Conservation (phyloP, 768 basidiomycete species). For the Lentinula lateritia region DNA sequence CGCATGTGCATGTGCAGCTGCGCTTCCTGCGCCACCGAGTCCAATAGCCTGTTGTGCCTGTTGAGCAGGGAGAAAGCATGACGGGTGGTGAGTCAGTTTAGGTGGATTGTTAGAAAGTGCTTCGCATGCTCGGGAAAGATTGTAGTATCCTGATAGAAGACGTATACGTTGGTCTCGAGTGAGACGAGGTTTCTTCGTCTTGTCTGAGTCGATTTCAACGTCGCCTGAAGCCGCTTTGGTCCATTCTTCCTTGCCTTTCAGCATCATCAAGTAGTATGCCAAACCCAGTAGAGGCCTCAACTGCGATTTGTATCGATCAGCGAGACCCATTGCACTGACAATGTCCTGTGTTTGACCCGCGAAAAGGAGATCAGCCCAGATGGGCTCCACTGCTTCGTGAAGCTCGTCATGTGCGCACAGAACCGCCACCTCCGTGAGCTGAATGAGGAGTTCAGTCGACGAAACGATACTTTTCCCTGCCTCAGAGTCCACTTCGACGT, state of each 20-base stretch:
- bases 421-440: conserved; percentile 47
- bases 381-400: conserved; percentile 31
- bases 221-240: conserved; percentile 16
- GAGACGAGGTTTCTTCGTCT: conserved; percentile 24
- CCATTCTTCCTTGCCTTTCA: conserved; percentile 46
- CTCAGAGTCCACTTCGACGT: neutral
- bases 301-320: conserved; percentile 35
- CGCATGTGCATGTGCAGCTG: neutral
- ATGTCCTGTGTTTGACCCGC: conserved; percentile 36
- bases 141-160: conserved; percentile 48
- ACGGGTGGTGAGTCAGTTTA: conserved; percentile 31
- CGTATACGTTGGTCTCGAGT: conserved; percentile 45
- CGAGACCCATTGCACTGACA: conserved; percentile 37
- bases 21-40: neutral
- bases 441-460: conserved; percentile 25
- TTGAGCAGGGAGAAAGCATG: conserved; percentile 33
- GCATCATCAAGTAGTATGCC: conserved; percentile 48
- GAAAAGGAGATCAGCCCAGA: conserved; percentile 42
- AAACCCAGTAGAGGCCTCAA: conserved; percentile 40
- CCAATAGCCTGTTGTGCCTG: neutral
- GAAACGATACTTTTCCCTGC: neutral
- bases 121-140: conserved; percentile 39
- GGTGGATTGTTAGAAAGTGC: conserved; percentile 38
- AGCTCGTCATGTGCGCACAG: conserved; percentile 43
- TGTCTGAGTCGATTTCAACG: neutral